Evolutionary conservation across 768 basidiomycete species (phyloP).

Genomic region (Lentinula raphanica): DNA sequence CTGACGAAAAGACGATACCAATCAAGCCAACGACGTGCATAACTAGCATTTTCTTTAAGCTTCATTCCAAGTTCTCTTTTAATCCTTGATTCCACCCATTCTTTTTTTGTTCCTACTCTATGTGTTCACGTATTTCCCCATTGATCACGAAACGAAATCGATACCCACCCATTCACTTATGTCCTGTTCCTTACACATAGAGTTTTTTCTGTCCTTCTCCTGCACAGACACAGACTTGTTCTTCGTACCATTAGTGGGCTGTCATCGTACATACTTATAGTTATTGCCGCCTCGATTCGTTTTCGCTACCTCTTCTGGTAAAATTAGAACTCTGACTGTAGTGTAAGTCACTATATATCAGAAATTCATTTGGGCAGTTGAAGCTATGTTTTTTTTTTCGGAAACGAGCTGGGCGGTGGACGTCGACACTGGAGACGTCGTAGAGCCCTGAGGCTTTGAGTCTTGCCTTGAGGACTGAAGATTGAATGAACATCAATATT

Average conservation of each 20-base stretch:
- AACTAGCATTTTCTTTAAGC: background rate
- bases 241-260: background rate
- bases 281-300: background rate
- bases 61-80: background rate
- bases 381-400: too few relatives aligned
- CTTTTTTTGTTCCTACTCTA: background rate
- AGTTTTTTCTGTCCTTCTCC: too few relatives aligned
- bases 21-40: background rate
- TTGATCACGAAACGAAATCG: background rate
- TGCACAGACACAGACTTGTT: background rate
- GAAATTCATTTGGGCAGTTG: too few relatives aligned
- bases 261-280: background rate
- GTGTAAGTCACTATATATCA: too few relatives aligned
- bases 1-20: slow-evolving; percentile 1
- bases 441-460: too few relatives aligned
- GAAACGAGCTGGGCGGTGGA: too few relatives aligned
- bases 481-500: background rate
- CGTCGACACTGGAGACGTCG: too few relatives aligned
- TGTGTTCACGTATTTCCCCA: background rate
- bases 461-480: background rate
- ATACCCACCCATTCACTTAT: slow-evolving; percentile 2
- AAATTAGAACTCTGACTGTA: background rate
- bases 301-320: too few relatives aligned
- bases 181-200: background rate
- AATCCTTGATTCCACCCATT: background rate